These are phyloP conservation scores for Nemania sp. DNA, from an alignment of 2,329 filamentous ascomycete species.

Conservation along the genomic window DNA sequence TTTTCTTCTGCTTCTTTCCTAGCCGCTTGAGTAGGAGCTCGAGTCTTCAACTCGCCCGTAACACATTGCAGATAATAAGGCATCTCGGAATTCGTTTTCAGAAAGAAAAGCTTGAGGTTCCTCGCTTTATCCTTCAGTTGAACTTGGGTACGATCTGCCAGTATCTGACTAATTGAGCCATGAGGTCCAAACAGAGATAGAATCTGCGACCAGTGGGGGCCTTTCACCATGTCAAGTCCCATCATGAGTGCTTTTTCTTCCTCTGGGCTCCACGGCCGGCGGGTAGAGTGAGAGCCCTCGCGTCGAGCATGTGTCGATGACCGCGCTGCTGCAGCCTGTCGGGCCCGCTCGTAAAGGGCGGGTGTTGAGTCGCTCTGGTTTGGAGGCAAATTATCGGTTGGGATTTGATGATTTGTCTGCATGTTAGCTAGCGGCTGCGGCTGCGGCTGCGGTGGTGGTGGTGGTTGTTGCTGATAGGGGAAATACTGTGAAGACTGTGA, in stretches of 20 bases:
- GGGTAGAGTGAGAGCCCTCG: slow-evolving; percentile 63
- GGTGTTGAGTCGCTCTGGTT: slow-evolving; percentile 61
- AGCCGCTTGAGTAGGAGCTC: slow-evolving; percentile 75
- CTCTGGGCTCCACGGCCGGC: slow-evolving; percentile 84
- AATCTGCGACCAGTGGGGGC: slow-evolving; percentile 93
- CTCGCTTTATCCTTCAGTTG: slow-evolving; percentile 91
- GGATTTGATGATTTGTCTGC: slow-evolving; percentile 30
- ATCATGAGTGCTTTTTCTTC: slow-evolving; percentile 91
- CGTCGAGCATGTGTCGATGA: slow-evolving; percentile 58
- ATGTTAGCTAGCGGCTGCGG: slow-evolving; percentile 29
- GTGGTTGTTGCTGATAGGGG: slow-evolving; percentile 32
- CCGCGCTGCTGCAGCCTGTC: slow-evolving; percentile 62
- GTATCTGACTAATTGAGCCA: slow-evolving; percentile 78
- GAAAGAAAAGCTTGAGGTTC: slow-evolving; percentile 87
- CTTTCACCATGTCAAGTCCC: slow-evolving; percentile 84
- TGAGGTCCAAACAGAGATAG: slow-evolving; percentile 80
- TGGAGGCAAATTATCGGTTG: slow-evolving; percentile 52
- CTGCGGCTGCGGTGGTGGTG: slow-evolving; percentile 32
- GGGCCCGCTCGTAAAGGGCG: slow-evolving; percentile 61
- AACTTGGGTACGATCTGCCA: slow-evolving; percentile 88
- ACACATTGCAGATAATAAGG: slow-evolving; percentile 86
- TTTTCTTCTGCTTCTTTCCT: slow-evolving; percentile 70
- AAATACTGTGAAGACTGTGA: slow-evolving; percentile 34
- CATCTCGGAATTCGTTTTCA: slow-evolving; percentile 90
- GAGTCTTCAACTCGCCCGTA: slow-evolving; percentile 85